Evolutionary conservation across 768 basidiomycete genomes (phyloP), one percentile per base, ranked within the genome.

Genomic region (Mycena vitilis): DNA sequence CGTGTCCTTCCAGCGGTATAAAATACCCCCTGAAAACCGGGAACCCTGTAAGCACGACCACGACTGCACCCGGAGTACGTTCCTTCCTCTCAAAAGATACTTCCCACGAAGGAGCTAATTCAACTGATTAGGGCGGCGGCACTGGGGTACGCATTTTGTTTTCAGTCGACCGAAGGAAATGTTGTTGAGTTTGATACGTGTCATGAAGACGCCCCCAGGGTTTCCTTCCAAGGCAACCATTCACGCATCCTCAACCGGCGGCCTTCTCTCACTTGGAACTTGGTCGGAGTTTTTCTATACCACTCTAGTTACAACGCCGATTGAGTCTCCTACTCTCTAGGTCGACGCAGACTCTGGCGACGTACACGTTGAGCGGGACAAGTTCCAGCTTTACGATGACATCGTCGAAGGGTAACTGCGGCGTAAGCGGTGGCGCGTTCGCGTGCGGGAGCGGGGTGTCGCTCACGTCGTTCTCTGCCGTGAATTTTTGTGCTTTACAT

Each of bases 21-120:
- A 78, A 77, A 65, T 91, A 88, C 72, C 81, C 78, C 18, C 82
- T 81, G 1, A 89, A 88, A 77, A 71, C 79, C 0, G 77, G 65
- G 18, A 53, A 42, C 9, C 51, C 62, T 0, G 53, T 53, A 44
- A 25, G 52, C n/a, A 60, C 51, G 2, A 48, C 55, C 37, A 30
- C 52, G 16, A 47, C 58, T 5, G 20, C 60, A 11, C 49, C 37
- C 23, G 60, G 51, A 12, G 49, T 40, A 15, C 40, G 40, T 40
- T 52, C 25, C 30, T 53, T n/a, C 30, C 3, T 30, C 30, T 36
- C 7, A 18, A 20, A 30, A 20, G 20, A 36, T 36, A 30, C 1
- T 20, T 16, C 13, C 16, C 5, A 23, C 22, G 20, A 16, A 20
- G 10, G 52, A 38, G 13, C 34, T 60, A n/a, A 60, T 42, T 37